Evolutionary conservation across 2,329 filamentous ascomycete genomes (phyloP).

Genomic region (Neofusicoccum ribis): DNA sequence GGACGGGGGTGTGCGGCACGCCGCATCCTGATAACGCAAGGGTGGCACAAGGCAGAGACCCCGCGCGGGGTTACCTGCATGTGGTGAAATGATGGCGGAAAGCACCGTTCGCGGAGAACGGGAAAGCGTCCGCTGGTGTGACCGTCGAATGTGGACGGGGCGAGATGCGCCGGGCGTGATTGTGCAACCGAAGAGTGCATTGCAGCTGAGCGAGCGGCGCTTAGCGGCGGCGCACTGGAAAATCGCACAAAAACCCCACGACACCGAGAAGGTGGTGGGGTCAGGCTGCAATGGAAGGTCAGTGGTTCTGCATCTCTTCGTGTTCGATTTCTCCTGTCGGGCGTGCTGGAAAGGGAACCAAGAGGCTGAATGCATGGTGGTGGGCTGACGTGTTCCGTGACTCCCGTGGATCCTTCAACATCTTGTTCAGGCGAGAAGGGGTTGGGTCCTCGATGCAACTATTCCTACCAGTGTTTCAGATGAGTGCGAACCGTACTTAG

Average conservation of each 20-base stretch:
- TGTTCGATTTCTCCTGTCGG: neutral
- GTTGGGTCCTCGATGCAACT: neutral
- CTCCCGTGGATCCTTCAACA: neutral
- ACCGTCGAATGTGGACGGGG: neutral
- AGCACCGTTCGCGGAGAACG: slow-evolving; percentile 1
- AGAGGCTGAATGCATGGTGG: neutral
- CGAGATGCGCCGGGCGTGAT: neutral
- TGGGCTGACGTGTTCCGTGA: neutral
- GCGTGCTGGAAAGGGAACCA: neutral
- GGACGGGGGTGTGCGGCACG: neutral
- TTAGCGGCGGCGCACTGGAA: neutral
- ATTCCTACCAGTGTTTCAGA: neutral
- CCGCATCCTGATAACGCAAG: slow-evolving; percentile 5
- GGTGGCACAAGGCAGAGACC: neutral
- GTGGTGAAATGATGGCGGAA: neutral
- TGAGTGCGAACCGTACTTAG: neutral
- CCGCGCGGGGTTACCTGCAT: neutral
- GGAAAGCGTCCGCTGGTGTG: slow-evolving; percentile 2
- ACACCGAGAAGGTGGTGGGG: neutral
- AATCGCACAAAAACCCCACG: neutral
- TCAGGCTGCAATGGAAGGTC: neutral
- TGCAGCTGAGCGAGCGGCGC: slow-evolving; percentile 4
- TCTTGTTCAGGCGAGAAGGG: neutral
- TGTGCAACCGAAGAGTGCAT: neutral
- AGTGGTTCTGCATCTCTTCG: neutral